Evolutionary conservation across 208 protist genomes (phyloP), one percentile per base, ranked within the genome.

Genomic region (Trypanosomatidae sp.): DNA sequence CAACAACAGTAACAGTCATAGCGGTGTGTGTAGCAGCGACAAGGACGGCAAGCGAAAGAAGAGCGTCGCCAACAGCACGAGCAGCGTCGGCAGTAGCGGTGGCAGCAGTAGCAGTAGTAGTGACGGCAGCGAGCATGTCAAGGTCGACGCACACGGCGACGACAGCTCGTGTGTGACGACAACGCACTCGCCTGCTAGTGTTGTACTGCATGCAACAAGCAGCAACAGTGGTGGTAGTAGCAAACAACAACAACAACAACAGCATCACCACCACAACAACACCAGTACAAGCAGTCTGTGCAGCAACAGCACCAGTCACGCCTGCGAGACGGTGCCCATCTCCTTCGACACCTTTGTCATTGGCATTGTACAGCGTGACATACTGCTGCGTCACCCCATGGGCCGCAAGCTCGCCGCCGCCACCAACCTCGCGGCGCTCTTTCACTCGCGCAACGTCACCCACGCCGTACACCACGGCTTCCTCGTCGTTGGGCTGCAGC

Each of bases 271-370:
- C 30, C 13, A 32, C 22, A 30, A 24, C 5, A 25, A 33, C 22
- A 24, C 3, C 8, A 43, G 38, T 4, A n/a, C 5, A 6, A 39
- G 21, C 3, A 6, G 22, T 16, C 42, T 13, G 39, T 24, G 15
- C 24, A 23, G 38, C 32, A 15, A 23, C 10, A 8, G 18, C 18
- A 4, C 8, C 24, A 19, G n/a, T 25, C n/a, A 23, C 15, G 30
- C 13, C 7, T 48, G 16, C 23, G 43, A 38, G 2, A 42, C 21
- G 15, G 47, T 71, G 23, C 61, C 59, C 25, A 66, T 93, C 33
- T 82, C 84, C 3, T 94, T 94, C 53, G 72, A 88, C 48, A 72
- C 67, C 28, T 94, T 94, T 47, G 72, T 90, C 10, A 53, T 66
- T 21, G 86, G 79, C 10, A 75, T 88, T 15, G 64, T 83, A 13